Conservation (phyloP, 2,329 filamentous ascomycete genomes). For the Verticillium nubilum region DNA sequence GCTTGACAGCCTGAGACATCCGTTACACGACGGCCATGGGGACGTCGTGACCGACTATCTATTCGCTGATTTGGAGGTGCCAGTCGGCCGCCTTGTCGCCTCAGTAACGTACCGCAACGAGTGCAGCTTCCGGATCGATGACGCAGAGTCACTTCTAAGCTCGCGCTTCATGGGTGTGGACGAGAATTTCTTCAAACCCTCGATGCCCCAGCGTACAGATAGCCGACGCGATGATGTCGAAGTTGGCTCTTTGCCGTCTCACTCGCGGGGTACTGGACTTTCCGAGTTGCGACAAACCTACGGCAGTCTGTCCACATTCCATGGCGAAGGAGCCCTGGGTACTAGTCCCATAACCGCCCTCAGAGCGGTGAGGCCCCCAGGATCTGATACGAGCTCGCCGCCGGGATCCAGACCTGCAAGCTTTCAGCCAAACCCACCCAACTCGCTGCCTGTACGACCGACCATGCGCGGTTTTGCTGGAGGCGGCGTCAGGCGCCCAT, state of each 20-base stretch:
- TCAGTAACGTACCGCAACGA: conserved; percentile 81
- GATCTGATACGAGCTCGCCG: conserved; percentile 58
- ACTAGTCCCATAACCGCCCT: conserved; percentile 84
- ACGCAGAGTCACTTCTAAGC: conserved; percentile 84
- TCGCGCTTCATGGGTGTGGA: conserved; percentile 91
- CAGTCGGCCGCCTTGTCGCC: conserved; percentile 76
- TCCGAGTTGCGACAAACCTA: conserved; percentile 73
- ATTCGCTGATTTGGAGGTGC: conserved; percentile 81
- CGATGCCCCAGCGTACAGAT: conserved; percentile 53
- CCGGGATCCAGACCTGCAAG: conserved; percentile 43
- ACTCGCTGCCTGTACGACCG: conserved; percentile 47
- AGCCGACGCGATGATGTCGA: conserved; percentile 37
- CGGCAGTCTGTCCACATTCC: conserved; percentile 84
- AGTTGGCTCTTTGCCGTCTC: conserved; percentile 69
- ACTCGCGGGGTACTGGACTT: conserved; percentile 41
- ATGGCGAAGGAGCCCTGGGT: conserved; percentile 70
- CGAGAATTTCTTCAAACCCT: conserved; percentile 80
- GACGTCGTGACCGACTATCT: conserved; percentile 69
- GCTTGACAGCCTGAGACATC: conserved; percentile 65
- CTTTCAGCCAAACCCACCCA: conserved; percentile 38
- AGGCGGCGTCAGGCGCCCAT: conserved; percentile 60
- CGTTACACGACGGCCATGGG: conserved; percentile 58
- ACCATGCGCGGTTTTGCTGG: conserved; percentile 43
- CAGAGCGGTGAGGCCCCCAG: conserved; percentile 58
- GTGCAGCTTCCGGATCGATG: conserved; percentile 86